Evolutionary conservation across 768 basidiomycete species (phyloP).

Genomic region (Calocybe gangraenosa): DNA sequence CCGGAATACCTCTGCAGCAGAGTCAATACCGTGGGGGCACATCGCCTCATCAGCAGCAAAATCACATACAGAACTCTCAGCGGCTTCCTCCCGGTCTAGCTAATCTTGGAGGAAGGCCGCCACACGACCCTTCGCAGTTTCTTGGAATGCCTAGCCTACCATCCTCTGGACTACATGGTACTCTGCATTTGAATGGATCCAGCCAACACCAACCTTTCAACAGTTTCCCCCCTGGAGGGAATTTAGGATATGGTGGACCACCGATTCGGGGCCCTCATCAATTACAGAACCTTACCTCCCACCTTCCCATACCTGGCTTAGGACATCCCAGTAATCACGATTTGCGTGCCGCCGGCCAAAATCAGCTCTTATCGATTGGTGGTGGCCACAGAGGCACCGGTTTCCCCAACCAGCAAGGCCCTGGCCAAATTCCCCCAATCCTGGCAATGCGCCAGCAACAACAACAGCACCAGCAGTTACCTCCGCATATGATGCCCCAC

Average conservation of each 20-base stretch:
- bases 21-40: constrained; percentile 66
- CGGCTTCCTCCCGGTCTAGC: constrained; percentile 78
- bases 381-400: constrained; percentile 39
- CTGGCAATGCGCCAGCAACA: constrained; percentile 48
- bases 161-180: constrained; percentile 40
- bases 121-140: constrained; percentile 73
- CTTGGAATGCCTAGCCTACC: constrained; percentile 43
- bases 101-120: constrained; percentile 77
- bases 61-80: constrained; percentile 43
- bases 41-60: constrained; percentile 54
- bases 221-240: constrained; percentile 43
- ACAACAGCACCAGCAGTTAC: constrained; percentile 54
- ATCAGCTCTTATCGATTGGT: constrained; percentile 46
- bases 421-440: constrained; percentile 39
- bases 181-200: constrained; percentile 42
- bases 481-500: constrained; percentile 48
- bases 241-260: constrained; percentile 39
- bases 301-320: constrained; percentile 48
- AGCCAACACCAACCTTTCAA: constrained; percentile 47
- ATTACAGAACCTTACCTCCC: constrained; percentile 39
- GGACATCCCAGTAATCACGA: constrained; percentile 54
- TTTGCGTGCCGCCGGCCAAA: constrained; percentile 46
- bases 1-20: constrained; percentile 53
- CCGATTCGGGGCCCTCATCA: constrained; percentile 55
- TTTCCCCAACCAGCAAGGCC: constrained; percentile 45